Evolutionary conservation across 331 rosid genomes (phyloP).

Genomic region (Pyrus hybrid): DNA sequence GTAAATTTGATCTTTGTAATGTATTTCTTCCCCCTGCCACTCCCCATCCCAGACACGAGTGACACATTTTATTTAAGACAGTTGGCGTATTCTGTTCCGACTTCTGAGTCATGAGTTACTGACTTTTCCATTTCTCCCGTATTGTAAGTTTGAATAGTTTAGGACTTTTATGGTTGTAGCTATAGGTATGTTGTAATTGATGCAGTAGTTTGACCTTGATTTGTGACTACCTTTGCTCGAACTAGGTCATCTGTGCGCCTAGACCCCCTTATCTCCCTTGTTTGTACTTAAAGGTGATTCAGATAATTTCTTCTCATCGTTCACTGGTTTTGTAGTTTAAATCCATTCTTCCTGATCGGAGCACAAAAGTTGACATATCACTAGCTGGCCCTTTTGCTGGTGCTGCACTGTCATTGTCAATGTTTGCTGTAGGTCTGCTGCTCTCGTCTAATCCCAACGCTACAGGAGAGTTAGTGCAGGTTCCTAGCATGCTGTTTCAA

Average conservation of each 20-base stretch:
- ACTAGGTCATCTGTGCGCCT: background rate
- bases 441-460: slow-evolving; percentile 82
- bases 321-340: slow-evolving; percentile 58
- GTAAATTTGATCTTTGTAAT: background rate
- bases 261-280: background rate
- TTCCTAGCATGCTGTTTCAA: slow-evolving; percentile 92
- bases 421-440: slow-evolving; percentile 86
- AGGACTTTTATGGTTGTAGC: background rate
- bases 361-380: slow-evolving; percentile 89
- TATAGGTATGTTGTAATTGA: background rate
- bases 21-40: background rate
- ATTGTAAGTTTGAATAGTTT: background rate
- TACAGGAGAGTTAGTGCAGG: slow-evolving; percentile 87
- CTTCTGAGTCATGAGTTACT: no score
- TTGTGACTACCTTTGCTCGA: background rate
- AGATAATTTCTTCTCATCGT: slow-evolving; percentile 8
- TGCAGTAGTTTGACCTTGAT: background rate
- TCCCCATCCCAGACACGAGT: background rate
- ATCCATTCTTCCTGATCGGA: slow-evolving; percentile 91
- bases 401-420: slow-evolving; percentile 71
- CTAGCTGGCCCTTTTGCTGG: slow-evolving; percentile 94
- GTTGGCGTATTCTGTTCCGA: background rate
- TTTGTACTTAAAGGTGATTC: background rate
- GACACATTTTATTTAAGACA: background rate
- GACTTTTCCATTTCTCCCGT: background rate